Conservation (phyloP, 345 rosid genomes). For the Melaleuca alternifolia region DNA sequence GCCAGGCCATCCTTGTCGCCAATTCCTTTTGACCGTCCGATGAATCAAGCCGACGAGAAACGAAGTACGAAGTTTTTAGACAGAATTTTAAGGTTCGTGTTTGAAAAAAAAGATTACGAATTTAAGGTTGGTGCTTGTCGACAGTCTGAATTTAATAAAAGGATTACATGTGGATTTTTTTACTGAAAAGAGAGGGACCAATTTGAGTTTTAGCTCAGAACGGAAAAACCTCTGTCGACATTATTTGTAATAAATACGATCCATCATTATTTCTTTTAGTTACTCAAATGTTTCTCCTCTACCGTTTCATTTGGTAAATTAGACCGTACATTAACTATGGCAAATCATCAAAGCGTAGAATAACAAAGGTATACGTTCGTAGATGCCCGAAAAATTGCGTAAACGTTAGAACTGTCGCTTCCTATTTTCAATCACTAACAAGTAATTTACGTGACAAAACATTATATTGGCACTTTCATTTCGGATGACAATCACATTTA, state of each 20-base stretch:
- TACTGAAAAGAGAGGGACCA: too few species aligned
- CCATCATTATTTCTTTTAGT: neutral
- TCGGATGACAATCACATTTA: neutral
- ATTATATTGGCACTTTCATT: neutral
- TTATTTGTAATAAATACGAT: neutral
- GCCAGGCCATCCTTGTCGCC: slow-evolving; percentile 89
- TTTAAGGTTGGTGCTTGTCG: neutral
- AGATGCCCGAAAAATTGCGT: neutral
- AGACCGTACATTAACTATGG: neutral
- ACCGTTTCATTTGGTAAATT: neutral
- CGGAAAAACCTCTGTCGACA: neutral
- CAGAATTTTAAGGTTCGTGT: neutral
- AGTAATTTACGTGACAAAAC: neutral
- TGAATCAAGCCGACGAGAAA: too few species aligned
- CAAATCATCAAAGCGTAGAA: neutral
- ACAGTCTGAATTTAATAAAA: neutral
- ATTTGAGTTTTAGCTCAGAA: neutral
- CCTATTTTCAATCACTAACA: neutral
- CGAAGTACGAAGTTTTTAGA: too few species aligned
- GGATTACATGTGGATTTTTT: neutral
- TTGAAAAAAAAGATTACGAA: neutral
- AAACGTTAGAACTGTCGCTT: too few species aligned
- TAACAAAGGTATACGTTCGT: neutral
- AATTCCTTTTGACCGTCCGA: slow-evolving; percentile 41
- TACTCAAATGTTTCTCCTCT: neutral